Base-by-base conservation (phyloP, 495 filamentous ascomycete genomes). In the Penicillium dipodomyicola region DNA sequence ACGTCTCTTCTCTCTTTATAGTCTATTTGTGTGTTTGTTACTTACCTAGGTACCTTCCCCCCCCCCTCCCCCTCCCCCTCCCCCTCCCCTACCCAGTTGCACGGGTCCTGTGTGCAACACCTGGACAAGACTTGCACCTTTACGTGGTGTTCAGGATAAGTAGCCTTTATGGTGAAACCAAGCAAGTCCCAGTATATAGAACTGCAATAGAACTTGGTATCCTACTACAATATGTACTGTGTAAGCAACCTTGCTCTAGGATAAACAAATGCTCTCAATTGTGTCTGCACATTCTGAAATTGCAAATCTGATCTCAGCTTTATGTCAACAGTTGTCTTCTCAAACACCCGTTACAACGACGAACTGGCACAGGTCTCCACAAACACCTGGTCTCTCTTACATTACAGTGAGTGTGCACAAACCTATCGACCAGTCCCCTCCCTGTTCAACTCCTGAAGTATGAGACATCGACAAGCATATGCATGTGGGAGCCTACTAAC, bases 51-150 rank as follows among this genome's bases (percentile, higher is more conserved):
- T 25, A 4, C 3, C 6, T 25, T 25, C 4, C 22, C 6, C 1
- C 23, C 6, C 6, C 6, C 23, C 1, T 25, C 2, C 7, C 27
- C 7, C 27, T 4, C 7, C 27, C 27, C 27, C 27, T 29, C 0
- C 27, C 27, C 27, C 7, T 8, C 7, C 0, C 41, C 20, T 12
- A 12, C 42, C 42, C 20, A 44, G 42, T 19, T 23, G 42, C 42
- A 25, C 19, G 42, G 42, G 42, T 5, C 42, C 20, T 44, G 41
- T 44, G 19, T 44, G 19, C 29, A 20, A 14, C 45, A 32, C 47
- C 29, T 46, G 43, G 9, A 4, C 43, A 46, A 27, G 43, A 46
- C 43, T 46, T 46, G 43, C 43, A 46, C 43, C 43, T 46, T 27
- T 46, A 27, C 43, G 43, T 46, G 43, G 43, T 46, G 43, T 9